Conservation (phyloP, 257 asterid genomes). For the Rehmannia glutinosa region DNA sequence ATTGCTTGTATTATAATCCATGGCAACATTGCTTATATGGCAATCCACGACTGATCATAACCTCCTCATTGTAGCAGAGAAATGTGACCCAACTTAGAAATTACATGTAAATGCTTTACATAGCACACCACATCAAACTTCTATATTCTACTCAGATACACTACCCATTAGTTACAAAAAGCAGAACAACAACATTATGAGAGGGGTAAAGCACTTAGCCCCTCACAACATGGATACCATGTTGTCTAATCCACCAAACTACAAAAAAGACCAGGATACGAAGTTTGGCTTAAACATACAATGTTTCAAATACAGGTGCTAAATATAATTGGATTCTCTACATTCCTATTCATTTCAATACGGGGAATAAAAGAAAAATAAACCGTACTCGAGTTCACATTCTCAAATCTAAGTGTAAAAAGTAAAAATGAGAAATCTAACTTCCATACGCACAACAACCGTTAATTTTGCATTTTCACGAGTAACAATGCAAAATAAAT, state of each 20-base stretch:
- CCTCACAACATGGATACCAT: neutral
- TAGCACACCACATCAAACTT: too few species aligned
- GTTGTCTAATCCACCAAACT: neutral
- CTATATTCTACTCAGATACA: too few species aligned
- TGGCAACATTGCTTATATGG: neutral
- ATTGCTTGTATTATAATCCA: neutral
- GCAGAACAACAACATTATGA: too few species aligned
- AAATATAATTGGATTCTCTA: neutral
- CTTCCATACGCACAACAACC: neutral
- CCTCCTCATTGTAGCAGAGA: neutral
- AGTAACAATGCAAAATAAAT: neutral
- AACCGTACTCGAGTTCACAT: neutral
- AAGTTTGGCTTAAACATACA: neutral
- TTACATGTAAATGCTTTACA: too few species aligned
- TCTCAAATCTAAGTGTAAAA: neutral
- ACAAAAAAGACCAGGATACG: neutral
- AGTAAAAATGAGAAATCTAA: neutral
- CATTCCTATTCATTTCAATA: neutral
- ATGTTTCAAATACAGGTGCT: neutral
- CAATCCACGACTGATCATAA: neutral
- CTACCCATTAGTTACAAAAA: too few species aligned
- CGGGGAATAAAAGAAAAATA: neutral
- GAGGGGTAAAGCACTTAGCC: neutral
- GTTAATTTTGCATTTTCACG: neutral
- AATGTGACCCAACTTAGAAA: neutral